A percentile compares a stretch with the other conserved stretches of the same genome.
phyloP scores from a whole-genome alignment of 371 early-diverging fungal species.

The Mortierella sp. region DNA sequence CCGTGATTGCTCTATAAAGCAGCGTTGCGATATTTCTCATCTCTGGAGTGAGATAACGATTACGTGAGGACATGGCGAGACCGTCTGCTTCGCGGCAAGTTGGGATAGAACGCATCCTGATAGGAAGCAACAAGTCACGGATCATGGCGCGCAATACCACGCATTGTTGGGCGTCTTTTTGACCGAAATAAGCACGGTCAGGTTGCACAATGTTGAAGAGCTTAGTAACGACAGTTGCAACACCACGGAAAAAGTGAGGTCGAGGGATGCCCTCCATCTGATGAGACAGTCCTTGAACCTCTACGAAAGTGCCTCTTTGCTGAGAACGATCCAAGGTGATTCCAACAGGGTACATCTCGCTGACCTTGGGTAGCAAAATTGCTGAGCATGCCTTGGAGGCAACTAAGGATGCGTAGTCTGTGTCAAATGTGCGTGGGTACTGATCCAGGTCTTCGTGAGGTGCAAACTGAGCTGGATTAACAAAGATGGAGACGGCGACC shows the following conservation, averaged over 20 bases:
- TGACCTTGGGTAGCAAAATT: slow-evolving; percentile 86
- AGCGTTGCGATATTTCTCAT: slow-evolving; percentile 80
- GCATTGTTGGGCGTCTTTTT: slow-evolving; percentile 98
- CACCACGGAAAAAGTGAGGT: slow-evolving; percentile 98
- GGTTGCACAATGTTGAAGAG: slow-evolving; percentile 93
- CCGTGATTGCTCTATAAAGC: slow-evolving; percentile 78
- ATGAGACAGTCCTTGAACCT: slow-evolving; percentile 89
- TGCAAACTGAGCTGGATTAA: slow-evolving; percentile 98
- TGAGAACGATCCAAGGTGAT: slow-evolving; percentile 80
- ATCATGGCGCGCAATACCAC: slow-evolving; percentile 86
- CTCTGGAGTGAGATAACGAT: slow-evolving; percentile 82
- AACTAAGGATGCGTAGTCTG: slow-evolving; percentile 78
- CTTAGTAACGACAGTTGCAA: slow-evolving; percentile 95
- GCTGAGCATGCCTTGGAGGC: slow-evolving; percentile 61
- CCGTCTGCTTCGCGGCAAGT: slow-evolving; percentile 90
- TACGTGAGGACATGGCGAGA: slow-evolving; percentile 92
- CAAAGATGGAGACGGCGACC: slow-evolving; percentile 92
- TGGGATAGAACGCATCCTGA: slow-evolving; percentile 79
- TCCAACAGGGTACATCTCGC: slow-evolving; percentile 95
- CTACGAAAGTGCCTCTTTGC: slow-evolving; percentile 93
- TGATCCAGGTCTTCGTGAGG: slow-evolving; percentile 93
- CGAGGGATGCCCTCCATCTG: slow-evolving; percentile 93
- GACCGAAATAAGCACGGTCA: slow-evolving; percentile 90
- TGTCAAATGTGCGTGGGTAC: slow-evolving; percentile 90
- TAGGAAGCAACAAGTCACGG: slow-evolving; percentile 85